Evolutionary conservation across 2,329 filamentous ascomycete genomes (phyloP), one percentile per base, ranked within the genome.

Genomic region (Boeremia lycopersici): DNA sequence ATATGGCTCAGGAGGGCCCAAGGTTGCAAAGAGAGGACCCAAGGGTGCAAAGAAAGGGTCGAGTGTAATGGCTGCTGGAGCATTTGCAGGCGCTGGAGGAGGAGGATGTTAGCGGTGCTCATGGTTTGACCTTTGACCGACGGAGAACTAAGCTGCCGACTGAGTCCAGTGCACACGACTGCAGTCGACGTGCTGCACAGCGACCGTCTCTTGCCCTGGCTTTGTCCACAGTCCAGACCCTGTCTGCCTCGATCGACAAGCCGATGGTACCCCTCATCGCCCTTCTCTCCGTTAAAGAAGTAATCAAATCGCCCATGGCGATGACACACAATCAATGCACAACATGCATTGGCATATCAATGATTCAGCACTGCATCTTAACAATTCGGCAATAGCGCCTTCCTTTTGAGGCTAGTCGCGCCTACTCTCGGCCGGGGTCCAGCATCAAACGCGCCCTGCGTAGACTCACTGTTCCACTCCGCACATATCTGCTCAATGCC

Each of bases 401-500:
- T 31, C 49, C 43, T 47, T 4, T n/a, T 26, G 8, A 4, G 28
- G 51, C 34, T 49, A 48, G 51, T 10, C 7, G 29, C 39, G 44
- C 31, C 5, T 44, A 29, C 9, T 36, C 33, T 36, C 51, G 45
- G 36, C 38, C 12, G 17, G 29, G 34, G 33, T 42, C 33, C 48
- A 51, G 29, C 48, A 26, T 28, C 38, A 31, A 49, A 33, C 34
- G 13, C 47, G 52, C 46, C 46, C 52, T 47, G 39, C 28, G 46
- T 26, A 7, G 19, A 40, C 11, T 31, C 45, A n/a, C 17, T 10
- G 12, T 9, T 25, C 33, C 9, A 30, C 34, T 26, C 30, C 13
- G 34, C 13, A 46, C 17, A 42, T n/a, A 28, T 29, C 4, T 30
- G 38, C 39, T 46, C 53, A 47, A 74, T 74, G 71, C 60, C 64